Evolutionary conservation across 2,329 filamentous ascomycete species (phyloP).

Genomic region (Sporothrix pallida): DNA sequence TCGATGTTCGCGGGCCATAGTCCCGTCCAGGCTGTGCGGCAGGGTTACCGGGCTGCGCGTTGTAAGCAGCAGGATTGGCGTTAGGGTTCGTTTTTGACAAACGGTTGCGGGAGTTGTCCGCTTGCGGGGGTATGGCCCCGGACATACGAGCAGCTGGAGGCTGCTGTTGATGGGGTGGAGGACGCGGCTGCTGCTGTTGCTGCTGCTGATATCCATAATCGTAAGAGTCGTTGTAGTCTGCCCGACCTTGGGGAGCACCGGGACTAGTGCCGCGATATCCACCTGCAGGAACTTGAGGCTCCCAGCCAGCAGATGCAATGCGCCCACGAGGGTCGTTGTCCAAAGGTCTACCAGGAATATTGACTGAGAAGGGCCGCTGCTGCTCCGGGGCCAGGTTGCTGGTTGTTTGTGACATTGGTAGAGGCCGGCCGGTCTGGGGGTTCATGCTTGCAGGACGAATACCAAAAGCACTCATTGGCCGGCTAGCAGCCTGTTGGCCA

Average conservation of each 20-base stretch:
- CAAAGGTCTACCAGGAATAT: constrained; percentile 39
- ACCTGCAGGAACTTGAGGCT: constrained; percentile 48
- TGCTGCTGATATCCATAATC: constrained; percentile 38
- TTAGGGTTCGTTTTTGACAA: constrained; percentile 48
- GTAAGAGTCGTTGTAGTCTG: constrained; percentile 22
- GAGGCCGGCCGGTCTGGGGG: constrained; percentile 35
- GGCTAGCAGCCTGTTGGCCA: constrained; percentile 52
- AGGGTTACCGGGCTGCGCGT: constrained; percentile 32
- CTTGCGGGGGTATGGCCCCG: constrained; percentile 38
- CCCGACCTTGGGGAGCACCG: constrained; percentile 42
- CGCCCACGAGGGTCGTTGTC: constrained; percentile 51
- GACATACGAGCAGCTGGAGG: constrained; percentile 16
- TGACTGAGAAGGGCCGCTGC: constrained; percentile 47
- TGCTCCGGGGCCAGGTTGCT: constrained; percentile 48
- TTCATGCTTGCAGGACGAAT: constrained; percentile 54
- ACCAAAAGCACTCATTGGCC: constrained; percentile 59
- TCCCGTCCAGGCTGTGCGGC: constrained; percentile 44
- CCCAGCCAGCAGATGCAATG: constrained; percentile 53
- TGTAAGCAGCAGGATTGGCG: not conserved
- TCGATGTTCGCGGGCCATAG: constrained; percentile 50
- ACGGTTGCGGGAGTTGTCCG: constrained; percentile 47
- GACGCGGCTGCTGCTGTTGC: constrained; percentile 34
- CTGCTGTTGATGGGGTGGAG: constrained; percentile 33
- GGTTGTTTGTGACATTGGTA: constrained; percentile 53
- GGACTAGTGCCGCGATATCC: constrained; percentile 52